These are phyloP conservation scores for Phlegmacium glaucopus DNA, from an alignment of 768 basidiomycete species.

Conservation along the genomic window DNA sequence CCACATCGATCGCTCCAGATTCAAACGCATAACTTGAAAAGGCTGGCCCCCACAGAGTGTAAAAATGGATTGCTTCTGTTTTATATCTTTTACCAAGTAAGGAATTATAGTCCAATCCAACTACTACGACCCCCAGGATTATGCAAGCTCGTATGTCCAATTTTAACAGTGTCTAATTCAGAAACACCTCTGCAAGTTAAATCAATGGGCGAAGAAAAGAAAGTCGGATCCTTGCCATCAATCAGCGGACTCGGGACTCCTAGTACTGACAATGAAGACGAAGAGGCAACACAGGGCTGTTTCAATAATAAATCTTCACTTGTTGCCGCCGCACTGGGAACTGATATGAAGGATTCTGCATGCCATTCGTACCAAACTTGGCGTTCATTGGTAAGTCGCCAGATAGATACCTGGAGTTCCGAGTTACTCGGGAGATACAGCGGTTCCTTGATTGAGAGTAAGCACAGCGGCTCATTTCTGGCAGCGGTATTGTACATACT, in stretches of 20 bases:
- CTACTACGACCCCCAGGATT: conserved; percentile 89
- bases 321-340: conserved; percentile 35
- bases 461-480: conserved; percentile 3
- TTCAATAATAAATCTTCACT: conserved; percentile 26
- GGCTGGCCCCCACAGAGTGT: not conserved
- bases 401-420: conserved; percentile 90
- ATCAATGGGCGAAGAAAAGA: conserved; percentile 12
- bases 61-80: not conserved
- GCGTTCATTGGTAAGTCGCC: conserved; percentile 86
- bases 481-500: conserved; percentile 39
- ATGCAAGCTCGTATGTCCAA: conserved; percentile 91
- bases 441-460: conserved; percentile 60
- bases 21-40: not conserved
- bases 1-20: conserved; percentile 17
- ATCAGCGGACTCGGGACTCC: conserved; percentile 63
- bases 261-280: conserved; percentile 21
- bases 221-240: conserved; percentile 53
- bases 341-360: conserved; percentile 86
- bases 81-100: not conserved
- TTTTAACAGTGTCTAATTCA: conserved; percentile 65
- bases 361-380: conserved; percentile 99
- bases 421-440: conserved; percentile 90
- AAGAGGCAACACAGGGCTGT: conserved; percentile 7
- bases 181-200: conserved; percentile 4
- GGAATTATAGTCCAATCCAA: conserved; percentile 76